Conservation (phyloP, 2,329 filamentous ascomycete species). For the Fusarium succisae region DNA sequence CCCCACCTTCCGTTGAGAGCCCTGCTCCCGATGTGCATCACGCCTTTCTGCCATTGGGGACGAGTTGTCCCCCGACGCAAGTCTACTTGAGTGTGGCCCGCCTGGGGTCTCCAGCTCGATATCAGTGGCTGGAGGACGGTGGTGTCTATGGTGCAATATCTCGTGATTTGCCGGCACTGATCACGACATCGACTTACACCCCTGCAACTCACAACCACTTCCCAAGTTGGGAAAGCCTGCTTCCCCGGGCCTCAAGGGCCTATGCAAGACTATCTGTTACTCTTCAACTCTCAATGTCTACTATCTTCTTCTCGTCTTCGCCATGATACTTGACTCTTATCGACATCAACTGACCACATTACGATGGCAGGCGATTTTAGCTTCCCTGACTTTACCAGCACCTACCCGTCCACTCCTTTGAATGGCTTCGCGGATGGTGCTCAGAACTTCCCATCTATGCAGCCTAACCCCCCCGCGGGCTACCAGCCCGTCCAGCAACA, state of each 20-base stretch:
- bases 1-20: conserved; percentile 29
- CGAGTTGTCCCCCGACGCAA: conserved; percentile 36
- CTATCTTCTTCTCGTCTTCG: conserved; percentile 21
- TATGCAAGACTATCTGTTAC: conserved; percentile 35
- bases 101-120: conserved; percentile 28
- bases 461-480: conserved; percentile 59
- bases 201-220: conserved; percentile 38
- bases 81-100: conserved; percentile 37
- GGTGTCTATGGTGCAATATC: conserved; percentile 68
- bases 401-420: conserved; percentile 61
- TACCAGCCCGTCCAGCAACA: conserved; percentile 53
- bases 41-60: conserved; percentile 31
- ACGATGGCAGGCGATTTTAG: conserved; percentile 67
- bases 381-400: conserved; percentile 63
- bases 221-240: conserved; percentile 40
- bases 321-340: conserved; percentile 36
- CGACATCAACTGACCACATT: conserved; percentile 42
- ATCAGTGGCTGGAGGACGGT: conserved; percentile 51
- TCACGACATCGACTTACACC: conserved; percentile 41
- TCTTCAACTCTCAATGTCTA: conserved; percentile 32
- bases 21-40: conserved; percentile 29
- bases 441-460: conserved; percentile 60
- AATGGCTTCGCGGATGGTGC: conserved; percentile 50
- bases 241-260: conserved; percentile 31
- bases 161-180: conserved; percentile 59